A percentile compares a stretch with the other conserved stretches of the same genome.
Conservation (phyloP, 108 stramenopile genomes). For the Skeletonema tropicum region DNA sequence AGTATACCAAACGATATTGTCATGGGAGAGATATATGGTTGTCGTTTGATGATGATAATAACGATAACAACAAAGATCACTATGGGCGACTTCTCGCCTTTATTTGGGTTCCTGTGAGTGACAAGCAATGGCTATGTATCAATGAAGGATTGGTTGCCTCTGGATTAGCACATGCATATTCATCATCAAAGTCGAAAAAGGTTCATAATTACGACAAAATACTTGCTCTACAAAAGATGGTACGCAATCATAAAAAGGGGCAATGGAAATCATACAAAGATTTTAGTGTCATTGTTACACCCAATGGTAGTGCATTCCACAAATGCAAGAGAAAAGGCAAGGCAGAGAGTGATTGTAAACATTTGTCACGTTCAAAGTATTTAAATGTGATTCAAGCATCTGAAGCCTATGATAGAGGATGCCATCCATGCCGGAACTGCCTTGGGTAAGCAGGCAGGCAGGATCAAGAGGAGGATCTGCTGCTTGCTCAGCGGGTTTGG, state of each 20-base stretch:
- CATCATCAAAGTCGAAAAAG: conserved; percentile 48
- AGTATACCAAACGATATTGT: conserved; percentile 68
- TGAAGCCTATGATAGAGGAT: conserved; percentile 63
- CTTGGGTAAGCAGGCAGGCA: conserved; percentile 21
- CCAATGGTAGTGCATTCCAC: conserved; percentile 76
- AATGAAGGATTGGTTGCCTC: conserved; percentile 79
- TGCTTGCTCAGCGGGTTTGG: conserved; percentile 60
- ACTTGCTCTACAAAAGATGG: conserved; percentile 57
- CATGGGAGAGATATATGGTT: conserved; percentile 63
- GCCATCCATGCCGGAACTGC: conserved; percentile 80
- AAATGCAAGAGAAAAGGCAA: conserved; percentile 32
- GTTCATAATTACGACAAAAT: conserved; percentile 68
- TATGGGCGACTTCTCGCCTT: conserved; percentile 72
- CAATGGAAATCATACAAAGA: conserved; percentile 54
- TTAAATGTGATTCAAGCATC: conserved; percentile 45
- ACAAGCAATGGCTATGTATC: conserved; percentile 65
- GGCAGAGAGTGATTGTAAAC: conserved; percentile 50
- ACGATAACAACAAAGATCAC: conserved; percentile 64
- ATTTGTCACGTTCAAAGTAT: conserved; percentile 54
- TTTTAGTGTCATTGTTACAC: conserved; percentile 49
- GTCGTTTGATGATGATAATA: conserved; percentile 26
- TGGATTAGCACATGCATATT: conserved; percentile 66
- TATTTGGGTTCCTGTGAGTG: conserved; percentile 52
- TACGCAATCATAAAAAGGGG: conserved; percentile 44
- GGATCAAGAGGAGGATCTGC: background rate